Conservation (phyloP, 2,329 filamentous ascomycete species). For the Fusarium poae region DNA sequence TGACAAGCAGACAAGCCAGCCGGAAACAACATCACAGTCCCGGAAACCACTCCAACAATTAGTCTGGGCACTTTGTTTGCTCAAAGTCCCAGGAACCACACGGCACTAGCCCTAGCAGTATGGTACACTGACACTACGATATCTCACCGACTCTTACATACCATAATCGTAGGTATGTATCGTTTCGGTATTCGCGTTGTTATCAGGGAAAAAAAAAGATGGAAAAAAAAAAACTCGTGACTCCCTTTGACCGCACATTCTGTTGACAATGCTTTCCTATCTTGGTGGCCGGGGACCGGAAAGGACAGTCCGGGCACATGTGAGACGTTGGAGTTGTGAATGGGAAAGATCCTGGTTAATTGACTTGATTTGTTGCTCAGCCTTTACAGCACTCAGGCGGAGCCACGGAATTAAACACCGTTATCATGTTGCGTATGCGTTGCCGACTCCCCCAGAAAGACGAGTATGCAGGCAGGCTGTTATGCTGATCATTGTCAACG, state of each 20-base stretch:
- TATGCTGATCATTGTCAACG: slow-evolving; percentile 23
- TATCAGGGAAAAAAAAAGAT: background rate
- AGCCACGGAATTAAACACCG: slow-evolving; percentile 21
- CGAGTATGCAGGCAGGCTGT: slow-evolving; percentile 40
- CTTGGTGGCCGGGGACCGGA: slow-evolving; percentile 31
- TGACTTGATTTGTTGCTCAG: slow-evolving; percentile 2
- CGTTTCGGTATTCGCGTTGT: slow-evolving; percentile 28
- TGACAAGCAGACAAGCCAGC: slow-evolving; percentile 26
- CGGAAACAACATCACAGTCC: slow-evolving; percentile 40
- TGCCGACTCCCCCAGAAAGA: slow-evolving; percentile 16
- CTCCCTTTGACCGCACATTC: slow-evolving; percentile 46
- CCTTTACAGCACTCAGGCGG: slow-evolving; percentile 1
- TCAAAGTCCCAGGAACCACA: slow-evolving; percentile 26
- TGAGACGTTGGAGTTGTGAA: slow-evolving; percentile 25
- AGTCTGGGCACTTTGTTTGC: slow-evolving; percentile 7
- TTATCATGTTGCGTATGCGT: slow-evolving; percentile 1
- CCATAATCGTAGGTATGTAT: slow-evolving; percentile 33
- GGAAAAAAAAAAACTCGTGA: slow-evolving; percentile 29
- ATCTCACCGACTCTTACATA: slow-evolving; percentile 22
- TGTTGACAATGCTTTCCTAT: slow-evolving; percentile 21
- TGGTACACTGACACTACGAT: slow-evolving; percentile 33
- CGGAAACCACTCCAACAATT: slow-evolving; percentile 35
- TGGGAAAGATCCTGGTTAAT: slow-evolving; percentile 19
- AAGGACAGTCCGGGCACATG: slow-evolving; percentile 33
- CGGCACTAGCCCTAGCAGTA: slow-evolving; percentile 12